A percentile compares a stretch with the other conserved stretches of the same genome.
These are phyloP conservation scores for Erysimum cheiri DNA, from an alignment of 441 rosid species.

Conservation along the genomic window DNA sequence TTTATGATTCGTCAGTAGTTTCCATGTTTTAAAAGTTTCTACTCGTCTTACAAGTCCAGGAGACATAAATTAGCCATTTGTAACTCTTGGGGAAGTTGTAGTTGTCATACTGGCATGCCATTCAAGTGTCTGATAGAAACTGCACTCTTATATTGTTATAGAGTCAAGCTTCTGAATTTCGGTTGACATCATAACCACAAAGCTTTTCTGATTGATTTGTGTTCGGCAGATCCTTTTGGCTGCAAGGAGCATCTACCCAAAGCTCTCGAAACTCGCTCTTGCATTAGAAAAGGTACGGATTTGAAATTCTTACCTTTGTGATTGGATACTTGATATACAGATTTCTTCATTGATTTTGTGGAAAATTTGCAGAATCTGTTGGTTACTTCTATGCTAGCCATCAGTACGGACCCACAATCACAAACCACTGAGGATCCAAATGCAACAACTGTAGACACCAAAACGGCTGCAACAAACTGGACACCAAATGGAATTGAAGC, in stretches of 20 bases:
- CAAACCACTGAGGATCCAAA: conserved; percentile 49
- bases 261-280: conserved; percentile 87
- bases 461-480: conserved; percentile 46
- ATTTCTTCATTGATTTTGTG: background rate
- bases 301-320: background rate
- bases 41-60: background rate
- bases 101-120: conserved; percentile 11
- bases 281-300: conserved; percentile 84
- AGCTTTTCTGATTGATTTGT: conserved; percentile 18
- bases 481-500: conserved; percentile 71
- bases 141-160: background rate
- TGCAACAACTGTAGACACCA: conserved; percentile 47
- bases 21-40: background rate
- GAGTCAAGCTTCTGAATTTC: background rate
- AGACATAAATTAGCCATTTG: conserved; percentile 13
- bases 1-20: background rate
- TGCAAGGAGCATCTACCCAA: conserved; percentile 79
- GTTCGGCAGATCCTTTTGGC: conserved; percentile 71
- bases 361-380: conserved; percentile 63
- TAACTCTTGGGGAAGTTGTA: conserved; percentile 6
- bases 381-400: conserved; percentile 74
- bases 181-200: conserved; percentile 6
- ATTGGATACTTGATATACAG: background rate
- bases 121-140: conserved; percentile 7
- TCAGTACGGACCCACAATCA: conserved; percentile 56